Conservation (phyloP, 2,329 filamentous ascomycete species). For the Raffaelea deltoideospora region DNA sequence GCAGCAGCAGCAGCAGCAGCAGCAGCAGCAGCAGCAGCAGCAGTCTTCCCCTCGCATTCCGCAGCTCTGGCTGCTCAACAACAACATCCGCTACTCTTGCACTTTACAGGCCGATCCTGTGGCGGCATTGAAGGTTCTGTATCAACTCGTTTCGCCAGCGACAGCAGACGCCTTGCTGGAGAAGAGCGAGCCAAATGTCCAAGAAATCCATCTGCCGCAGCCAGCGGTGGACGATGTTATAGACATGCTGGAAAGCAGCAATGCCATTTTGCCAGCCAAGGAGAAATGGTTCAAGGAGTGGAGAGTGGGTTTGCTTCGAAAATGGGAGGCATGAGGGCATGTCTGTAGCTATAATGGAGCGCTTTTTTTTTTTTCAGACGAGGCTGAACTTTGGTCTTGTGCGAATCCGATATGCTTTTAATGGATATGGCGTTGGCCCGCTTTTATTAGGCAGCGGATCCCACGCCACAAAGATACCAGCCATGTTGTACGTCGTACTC, state of each 20-base stretch:
- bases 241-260: constrained; percentile 30
- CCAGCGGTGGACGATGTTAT: constrained; percentile 31
- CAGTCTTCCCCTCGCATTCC: constrained; percentile 15
- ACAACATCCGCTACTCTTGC: constrained; percentile 36
- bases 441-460: too few species aligned
- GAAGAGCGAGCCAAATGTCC: constrained; percentile 37
- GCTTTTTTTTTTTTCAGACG: too few species aligned
- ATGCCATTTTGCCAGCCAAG: constrained; percentile 33
- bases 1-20: too few species aligned
- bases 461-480: too few species aligned
- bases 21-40: too few species aligned
- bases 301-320: constrained; percentile 48
- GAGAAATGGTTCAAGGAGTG: constrained; percentile 49
- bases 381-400: too few species aligned
- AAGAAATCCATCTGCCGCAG: constrained; percentile 40
- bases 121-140: constrained; percentile 38
- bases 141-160: constrained; percentile 23
- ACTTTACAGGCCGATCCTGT: constrained; percentile 15
- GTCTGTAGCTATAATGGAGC: background rate
- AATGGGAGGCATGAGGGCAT: constrained; percentile 20
- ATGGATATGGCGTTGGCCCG: too few species aligned
- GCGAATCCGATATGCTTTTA: too few species aligned
- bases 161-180: constrained; percentile 35
- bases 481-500: too few species aligned
- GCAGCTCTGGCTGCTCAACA: constrained; percentile 41